Evolutionary conservation across 2,329 filamentous ascomycete species (phyloP), one percentile per base, ranked within the genome.

Genomic region (Emmonsia crescens): DNA sequence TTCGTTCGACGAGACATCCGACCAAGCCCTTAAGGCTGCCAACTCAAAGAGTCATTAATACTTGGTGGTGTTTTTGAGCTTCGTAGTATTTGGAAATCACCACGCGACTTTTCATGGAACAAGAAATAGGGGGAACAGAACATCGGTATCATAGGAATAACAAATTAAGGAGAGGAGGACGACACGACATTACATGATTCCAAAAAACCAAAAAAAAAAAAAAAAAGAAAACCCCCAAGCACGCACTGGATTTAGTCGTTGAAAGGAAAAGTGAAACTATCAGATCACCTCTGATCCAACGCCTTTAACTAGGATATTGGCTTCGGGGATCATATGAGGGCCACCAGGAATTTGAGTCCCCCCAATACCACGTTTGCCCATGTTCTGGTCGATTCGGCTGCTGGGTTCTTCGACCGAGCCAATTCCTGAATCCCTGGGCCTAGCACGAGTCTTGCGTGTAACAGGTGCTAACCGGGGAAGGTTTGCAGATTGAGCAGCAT

Each of bases 401-500:
- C 14, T 31, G 10, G 56, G 14, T 31, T 57, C 56, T 14, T 46
- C 56, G 21, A 57, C 10, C 3, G 52, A 56, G 8, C 46, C 58
- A 36, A 49, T 36, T 36, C 58, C 44, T 14, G 58, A 60, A 27
- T 52, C 58, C 31, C 58, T 49, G 21, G 44, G 9, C 19, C 77
- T 77, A 44, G 73, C 73, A 68, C 84, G 84, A 24, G 82, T 76
- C 76, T 88, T 88, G 70, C 85, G 83, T 42, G 74, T 79, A 60
- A 88, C 76, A 44, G 78, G 67, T 0, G 75, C 73, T 44, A 81
- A 72, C 64, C 76, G 72, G 1, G 92, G 91, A 51, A 96, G 82
- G 69, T 88, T 83, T 29, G 77, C 81, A 49, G 89, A 91, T 76
- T 87, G 86, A 61, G 83, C 80, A 12, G 92, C 91, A 51, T 78